Conservation (phyloP, 306 rosid species). For the Ormosia semicastrata region DNA sequence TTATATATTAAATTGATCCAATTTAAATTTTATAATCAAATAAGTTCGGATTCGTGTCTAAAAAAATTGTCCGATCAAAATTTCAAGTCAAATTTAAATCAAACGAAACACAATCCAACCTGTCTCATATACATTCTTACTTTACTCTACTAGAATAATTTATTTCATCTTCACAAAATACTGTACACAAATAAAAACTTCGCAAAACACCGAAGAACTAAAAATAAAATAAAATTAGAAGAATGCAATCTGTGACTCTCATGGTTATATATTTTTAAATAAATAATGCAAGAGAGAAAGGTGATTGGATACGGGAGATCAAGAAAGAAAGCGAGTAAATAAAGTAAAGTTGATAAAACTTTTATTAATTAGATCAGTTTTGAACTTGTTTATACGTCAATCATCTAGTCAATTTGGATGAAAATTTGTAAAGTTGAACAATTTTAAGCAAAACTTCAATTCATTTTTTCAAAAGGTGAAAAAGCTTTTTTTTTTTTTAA, state of each 20-base stretch:
- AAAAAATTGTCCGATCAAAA: no score
- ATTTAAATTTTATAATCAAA: no score
- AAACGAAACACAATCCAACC: no score
- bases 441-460: background rate
- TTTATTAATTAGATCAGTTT: background rate
- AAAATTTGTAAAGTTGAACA: background rate
- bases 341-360: background rate
- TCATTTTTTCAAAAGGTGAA: background rate
- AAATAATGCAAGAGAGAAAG: background rate
- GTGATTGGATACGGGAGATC: background rate
- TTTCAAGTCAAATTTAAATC: no score
- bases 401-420: background rate
- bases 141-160: no score
- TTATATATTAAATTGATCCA: no score
- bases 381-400: background rate
- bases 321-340: background rate
- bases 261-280: background rate
- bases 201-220: background rate
- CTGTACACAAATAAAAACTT: no score
- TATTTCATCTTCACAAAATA: background rate
- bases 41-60: no score
- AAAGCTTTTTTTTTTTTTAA: background rate
- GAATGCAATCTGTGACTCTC: no score
- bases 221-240: background rate
- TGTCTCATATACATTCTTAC: no score